Base-by-base conservation (phyloP, 352 stramenopile species). In the Globisporangium alternatum region DNA sequence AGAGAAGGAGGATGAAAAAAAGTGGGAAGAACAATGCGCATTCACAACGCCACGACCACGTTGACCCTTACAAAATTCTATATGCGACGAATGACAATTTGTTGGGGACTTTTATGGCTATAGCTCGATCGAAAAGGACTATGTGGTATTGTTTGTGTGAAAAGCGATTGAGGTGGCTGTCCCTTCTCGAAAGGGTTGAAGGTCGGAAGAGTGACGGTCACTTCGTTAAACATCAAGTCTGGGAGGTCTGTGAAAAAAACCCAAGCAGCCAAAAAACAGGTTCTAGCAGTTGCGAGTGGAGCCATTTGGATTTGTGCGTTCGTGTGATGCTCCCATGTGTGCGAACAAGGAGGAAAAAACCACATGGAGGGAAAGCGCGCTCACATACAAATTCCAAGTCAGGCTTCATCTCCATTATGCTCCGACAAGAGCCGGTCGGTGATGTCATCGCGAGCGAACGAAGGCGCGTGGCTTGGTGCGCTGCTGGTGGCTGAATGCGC, bases 141-240 rank as follows among this genome's bases (percentile, higher is more conserved):
- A 28, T n/a, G 10, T 13, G 12, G 19, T n/a, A 35, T 35, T 35
- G 3, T 7, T 35, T 35, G 7, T 35, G 3, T 35, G 7, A 35
- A 35, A 35, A 7, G 31, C 31, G 31, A 3, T 7, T 35, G 25
- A 54, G 48, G 21, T 54, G 48, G 48, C n/a, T 35, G 21, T 35
- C 44, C n/a, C 53, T 43, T 64, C 53, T 62, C 52, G 49, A 59
- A 59, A 49, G 48, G 60, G 60, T 65, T 65, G 60, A 66, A 66
- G 60, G 21, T 43, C 37, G n/a, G 9, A 10, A 58, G 60, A 66
- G 60, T 66, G 60, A 66, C 45, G 48, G 60, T 65, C 4, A 7
- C 30, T n/a, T 51, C 31, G 59, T 52, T 59, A 59, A 51, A 58
- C 19, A 59, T 58, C 25, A 49, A 43, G 0, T 58, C 8, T 35